Evolutionary conservation across 176 grass and related monocot species (phyloP).

Genomic region (Urochloa ruziziensis): DNA sequence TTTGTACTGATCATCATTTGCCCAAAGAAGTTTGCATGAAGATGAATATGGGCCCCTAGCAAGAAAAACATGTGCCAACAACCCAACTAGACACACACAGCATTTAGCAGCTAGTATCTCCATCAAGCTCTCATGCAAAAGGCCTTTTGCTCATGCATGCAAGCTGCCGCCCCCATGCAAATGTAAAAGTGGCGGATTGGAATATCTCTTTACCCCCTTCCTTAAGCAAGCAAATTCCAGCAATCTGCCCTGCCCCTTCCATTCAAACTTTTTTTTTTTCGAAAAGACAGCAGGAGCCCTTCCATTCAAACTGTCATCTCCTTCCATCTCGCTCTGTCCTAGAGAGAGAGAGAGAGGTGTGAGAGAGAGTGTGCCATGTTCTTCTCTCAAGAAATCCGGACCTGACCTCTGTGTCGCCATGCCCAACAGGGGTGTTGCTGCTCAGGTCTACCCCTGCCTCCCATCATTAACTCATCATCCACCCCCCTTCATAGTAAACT

Average conservation of each 20-base stretch:
- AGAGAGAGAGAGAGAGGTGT: background rate
- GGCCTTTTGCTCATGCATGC: conserved; percentile 10
- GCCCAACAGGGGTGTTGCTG: background rate
- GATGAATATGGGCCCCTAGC: background rate
- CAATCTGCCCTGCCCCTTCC: background rate
- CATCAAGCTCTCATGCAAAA: background rate
- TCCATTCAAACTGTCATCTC: conserved; percentile 23
- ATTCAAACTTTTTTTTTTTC: no score
- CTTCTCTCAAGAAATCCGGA: background rate
- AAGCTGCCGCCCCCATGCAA: background rate
- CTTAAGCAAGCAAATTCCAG: conserved; percentile 26
- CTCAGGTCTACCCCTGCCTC: conserved; percentile 10
- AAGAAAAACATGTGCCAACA: conserved; percentile 47
- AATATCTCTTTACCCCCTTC: conserved; percentile 33
- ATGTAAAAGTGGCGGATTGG: background rate
- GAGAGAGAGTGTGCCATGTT: background rate
- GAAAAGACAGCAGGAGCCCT: no score
- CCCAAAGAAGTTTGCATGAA: background rate
- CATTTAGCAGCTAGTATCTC: background rate
- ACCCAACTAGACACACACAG: conserved; percentile 1
- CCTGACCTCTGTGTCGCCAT: conserved; percentile 3
- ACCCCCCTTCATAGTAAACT: background rate
- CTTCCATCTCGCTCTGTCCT: conserved; percentile 3
- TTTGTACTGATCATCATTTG: background rate
- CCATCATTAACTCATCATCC: conserved; percentile 45